phyloP scores from a whole-genome alignment of 225 moss, liverwort and hornwort species.

The Polytrichum commune region DNA sequence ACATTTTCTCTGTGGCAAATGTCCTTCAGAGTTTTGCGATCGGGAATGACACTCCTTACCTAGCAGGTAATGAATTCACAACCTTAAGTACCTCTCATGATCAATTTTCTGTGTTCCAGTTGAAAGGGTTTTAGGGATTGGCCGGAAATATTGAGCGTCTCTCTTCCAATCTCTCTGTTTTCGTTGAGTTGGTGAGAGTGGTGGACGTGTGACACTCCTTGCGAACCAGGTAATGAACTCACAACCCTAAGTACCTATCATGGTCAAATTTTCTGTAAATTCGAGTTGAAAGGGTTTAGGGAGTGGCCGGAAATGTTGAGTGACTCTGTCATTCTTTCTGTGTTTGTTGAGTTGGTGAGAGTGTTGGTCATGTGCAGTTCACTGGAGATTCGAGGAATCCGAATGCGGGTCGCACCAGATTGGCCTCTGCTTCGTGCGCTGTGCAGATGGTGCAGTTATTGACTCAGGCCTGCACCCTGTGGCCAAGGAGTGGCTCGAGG shows the following conservation, averaged over 20 bases:
- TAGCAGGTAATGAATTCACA: constrained; percentile 36
- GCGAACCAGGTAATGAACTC: constrained; percentile 36
- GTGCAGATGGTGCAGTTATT: constrained; percentile 70
- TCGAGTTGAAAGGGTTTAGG: not conserved
- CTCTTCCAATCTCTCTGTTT: too few species aligned
- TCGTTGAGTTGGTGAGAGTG: too few species aligned
- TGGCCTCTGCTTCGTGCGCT: constrained; percentile 83
- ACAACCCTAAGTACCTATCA: too few species aligned
- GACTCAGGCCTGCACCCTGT: constrained; percentile 54
- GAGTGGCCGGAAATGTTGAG: too few species aligned
- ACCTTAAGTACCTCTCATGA: not conserved
- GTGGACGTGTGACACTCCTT: constrained; percentile 15
- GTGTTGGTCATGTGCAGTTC: constrained; percentile 35
- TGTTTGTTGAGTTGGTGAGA: too few species aligned
- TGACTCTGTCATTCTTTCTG: too few species aligned
- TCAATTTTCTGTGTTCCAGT: too few species aligned
- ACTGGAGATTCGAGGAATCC: constrained; percentile 93
- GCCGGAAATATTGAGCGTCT: too few species aligned
- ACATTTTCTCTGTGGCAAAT: constrained; percentile 26
- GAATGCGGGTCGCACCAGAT: constrained; percentile 50
- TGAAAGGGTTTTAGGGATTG: not conserved
- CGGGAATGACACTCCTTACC: constrained; percentile 28
- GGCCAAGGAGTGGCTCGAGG: constrained; percentile 29
- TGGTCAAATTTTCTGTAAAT: not conserved
- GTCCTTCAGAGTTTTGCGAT: constrained; percentile 33